Base-by-base conservation (phyloP, 768 basidiomycete genomes). In the Holtermannia corniformis region DNA sequence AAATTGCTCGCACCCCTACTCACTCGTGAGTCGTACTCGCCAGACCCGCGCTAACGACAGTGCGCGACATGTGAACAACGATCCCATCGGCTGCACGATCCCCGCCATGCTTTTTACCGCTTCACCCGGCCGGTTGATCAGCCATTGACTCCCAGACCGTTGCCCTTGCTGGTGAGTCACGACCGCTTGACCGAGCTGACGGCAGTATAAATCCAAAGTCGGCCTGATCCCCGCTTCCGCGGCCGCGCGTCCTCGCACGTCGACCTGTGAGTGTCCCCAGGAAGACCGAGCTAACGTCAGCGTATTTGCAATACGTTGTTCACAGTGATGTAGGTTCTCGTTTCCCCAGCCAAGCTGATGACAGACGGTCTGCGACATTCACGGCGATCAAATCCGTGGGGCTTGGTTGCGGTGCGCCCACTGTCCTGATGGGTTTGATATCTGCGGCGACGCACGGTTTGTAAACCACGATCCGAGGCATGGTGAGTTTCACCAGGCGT, bases 351-450 rank as follows among this genome's bases (percentile, higher is more conserved):
- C 21, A 20, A 32, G 20, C 47, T 44, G 44, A 61, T n/a, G 2
- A 59, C 87, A 85, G 75, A 85, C 89, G 4, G 71, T 89, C 4
- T 96, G 92, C 61, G 92, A 96, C 73, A 80, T 83, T 43, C 92
- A 92, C 69, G 81, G 89, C 76, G 79, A 77, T 22, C 79, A 77
- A 47, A 92, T 95, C 50, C 74, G 76, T n/a, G 92, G 92, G 14
- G 80, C 81, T 60, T 96, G 92, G 92, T 86, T 83, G 72, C 80
- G 85, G 60, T 96, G 92, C 64, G 88, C 82, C 3, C 87, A 89
- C 65, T 95, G 91, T 64, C 78, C 78, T 0, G 62, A 56, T 3
- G 69, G 69, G 4, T 82, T 80, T 60, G 92, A 96, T 67, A 75
- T 93, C n/a, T 95, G 92, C 72, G 81, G 82, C 41, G 78, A 78